Conservation (phyloP, 306 rosid species). For the Pueraria montana region DNA sequence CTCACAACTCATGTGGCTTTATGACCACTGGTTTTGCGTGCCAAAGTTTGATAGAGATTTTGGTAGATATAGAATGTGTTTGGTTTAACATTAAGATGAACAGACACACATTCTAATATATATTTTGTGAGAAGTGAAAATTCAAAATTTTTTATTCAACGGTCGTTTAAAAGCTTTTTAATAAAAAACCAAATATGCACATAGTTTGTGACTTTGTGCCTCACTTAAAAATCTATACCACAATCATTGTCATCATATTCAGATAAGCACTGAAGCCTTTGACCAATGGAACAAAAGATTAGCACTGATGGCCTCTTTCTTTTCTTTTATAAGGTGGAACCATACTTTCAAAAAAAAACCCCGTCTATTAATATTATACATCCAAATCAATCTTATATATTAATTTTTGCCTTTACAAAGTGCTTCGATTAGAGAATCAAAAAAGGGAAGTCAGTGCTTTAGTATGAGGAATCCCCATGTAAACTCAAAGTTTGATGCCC, state of each 20-base stretch:
- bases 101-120: too few species aligned
- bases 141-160: too few species aligned
- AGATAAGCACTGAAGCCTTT: constrained; percentile 34
- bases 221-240: constrained; percentile 26
- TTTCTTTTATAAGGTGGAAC: not conserved
- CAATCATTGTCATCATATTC: constrained; percentile 35
- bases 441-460: constrained; percentile 31
- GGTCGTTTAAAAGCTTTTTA: too few species aligned
- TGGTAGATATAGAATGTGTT: not conserved
- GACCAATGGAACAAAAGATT: constrained; percentile 22
- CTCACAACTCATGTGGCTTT: constrained; percentile 33
- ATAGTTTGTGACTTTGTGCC: not conserved
- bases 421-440: constrained; percentile 25
- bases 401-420: constrained; percentile 9
- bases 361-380: not conserved
- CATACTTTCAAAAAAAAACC: constrained; percentile 11
- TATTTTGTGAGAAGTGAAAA: too few species aligned
- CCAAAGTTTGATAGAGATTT: constrained; percentile 26
- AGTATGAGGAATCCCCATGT: constrained; percentile 28
- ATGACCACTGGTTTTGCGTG: constrained; percentile 41
- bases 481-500: constrained; percentile 35
- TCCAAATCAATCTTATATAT: not conserved
- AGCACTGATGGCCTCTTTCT: not conserved
- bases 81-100: too few species aligned
- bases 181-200: too few species aligned